Base-by-base conservation (phyloP, 352 stramenopile species). In the Blastocystis sp. region DNA sequence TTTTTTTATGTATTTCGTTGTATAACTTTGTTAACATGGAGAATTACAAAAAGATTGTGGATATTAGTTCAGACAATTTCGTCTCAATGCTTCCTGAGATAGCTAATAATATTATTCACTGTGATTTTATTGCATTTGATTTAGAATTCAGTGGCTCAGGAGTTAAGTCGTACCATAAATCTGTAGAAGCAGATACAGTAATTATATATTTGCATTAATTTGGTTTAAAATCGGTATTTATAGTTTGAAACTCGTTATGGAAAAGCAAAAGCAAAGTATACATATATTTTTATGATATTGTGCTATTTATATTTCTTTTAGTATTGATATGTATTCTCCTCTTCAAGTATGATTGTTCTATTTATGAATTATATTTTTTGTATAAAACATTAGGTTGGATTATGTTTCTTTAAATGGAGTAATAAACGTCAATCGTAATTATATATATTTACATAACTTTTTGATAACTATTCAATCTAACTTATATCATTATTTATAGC, bases 91-190 rank as follows among this genome's bases (percentile, higher is more conserved):
- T 48, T 11, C 52, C 52, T 5, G 1, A 31, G 4, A 34, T 62
- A 10, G 21, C 41, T 19, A 28, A 62, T 16, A 32, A 6, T 7
- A 62, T 62, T 19, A 23, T 11, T n/a, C 40, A 19, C 6, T 49
- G 34, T 41, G 52, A 62, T 21, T 62, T 62, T 21, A 52, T 62
- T 35, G 52, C 52, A 39, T 62, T 62, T 28, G 52, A 62, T 62
- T 42, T 62, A 31, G 52, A 62, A 16, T 62, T 62, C 27, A 62
- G 52, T n/a, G 52, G 52, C 18, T 41, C 52, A 11, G 52, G 40
- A 7, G 48, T 54, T 34, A 62, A 62, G 19, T 19, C 52, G 9
- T 62, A 62, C 27, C 54, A 54, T 31, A 30, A 42, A 23, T 33
- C 24, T 30, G 52, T 62, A 3, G 48, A 54, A 18, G n/a, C 37